Evolutionary conservation across 306 rosid species (phyloP).

Genomic region (Arachis hypogaea): DNA sequence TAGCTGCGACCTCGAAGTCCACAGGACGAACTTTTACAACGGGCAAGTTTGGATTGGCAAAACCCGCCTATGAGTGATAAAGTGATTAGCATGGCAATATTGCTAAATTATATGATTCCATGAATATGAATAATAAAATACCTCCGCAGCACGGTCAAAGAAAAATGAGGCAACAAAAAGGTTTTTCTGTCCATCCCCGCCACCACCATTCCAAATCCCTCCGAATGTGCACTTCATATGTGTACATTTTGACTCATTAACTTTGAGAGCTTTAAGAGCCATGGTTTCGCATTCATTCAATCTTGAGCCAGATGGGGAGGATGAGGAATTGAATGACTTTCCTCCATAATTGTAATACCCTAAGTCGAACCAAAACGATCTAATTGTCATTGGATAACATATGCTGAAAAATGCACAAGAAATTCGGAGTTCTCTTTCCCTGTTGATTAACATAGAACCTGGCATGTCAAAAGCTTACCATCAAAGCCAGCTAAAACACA

Average conservation of each 20-base stretch:
- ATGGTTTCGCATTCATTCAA: slow-evolving; percentile 71
- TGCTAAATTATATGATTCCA: slow-evolving; percentile 8
- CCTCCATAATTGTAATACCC: slow-evolving; percentile 87
- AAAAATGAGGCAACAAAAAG: slow-evolving; percentile 96
- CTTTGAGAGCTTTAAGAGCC: slow-evolving; percentile 75
- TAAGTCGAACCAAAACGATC: slow-evolving; percentile 29
- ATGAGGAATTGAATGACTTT: slow-evolving; percentile 57
- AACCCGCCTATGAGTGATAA: slow-evolving; percentile 70
- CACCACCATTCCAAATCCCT: slow-evolving; percentile 98
- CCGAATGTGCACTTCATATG: slow-evolving; percentile 98
- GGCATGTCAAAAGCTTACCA: slow-evolving; percentile 55
- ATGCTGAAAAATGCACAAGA: background rate
- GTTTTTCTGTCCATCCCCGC: slow-evolving; percentile 93
- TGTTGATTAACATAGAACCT: slow-evolving; percentile 1
- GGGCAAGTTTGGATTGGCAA: slow-evolving; percentile 71
- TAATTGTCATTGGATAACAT: background rate
- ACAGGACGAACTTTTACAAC: slow-evolving; percentile 65
- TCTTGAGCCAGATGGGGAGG: slow-evolving; percentile 73
- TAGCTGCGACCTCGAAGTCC: slow-evolving; percentile 84
- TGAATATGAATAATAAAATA: slow-evolving; percentile 32
- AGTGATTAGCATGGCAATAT: slow-evolving; percentile 39
- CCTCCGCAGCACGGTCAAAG: slow-evolving; percentile 99
- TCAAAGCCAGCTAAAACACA: slow-evolving; percentile 78
- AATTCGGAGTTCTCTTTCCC: background rate
- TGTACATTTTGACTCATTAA: slow-evolving; percentile 68